Base-by-base conservation (phyloP, 2,329 filamentous ascomycete species). In the Blumeriella jaapii region DNA sequence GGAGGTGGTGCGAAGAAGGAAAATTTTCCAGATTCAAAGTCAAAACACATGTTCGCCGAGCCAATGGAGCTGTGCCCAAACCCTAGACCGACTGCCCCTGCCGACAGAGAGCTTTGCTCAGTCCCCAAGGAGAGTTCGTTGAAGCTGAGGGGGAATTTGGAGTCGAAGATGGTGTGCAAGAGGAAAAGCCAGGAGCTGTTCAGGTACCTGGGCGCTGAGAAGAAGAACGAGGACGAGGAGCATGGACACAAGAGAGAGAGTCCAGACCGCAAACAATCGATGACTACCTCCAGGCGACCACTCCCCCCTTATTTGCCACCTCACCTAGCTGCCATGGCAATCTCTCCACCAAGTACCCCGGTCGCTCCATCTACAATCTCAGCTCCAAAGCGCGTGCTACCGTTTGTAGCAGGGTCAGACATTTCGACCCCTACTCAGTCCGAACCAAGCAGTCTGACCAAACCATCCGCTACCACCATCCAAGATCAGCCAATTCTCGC, bases 201-300 rank as follows among this genome's bases (percentile, higher is more conserved):
- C 5, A 11, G n/a, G 7, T 17, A 28, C 12, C 12, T 24, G 12
- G 22, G 22, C 9, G 22, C 12, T 24, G 22, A 24, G 22, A 24
- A 24, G 22, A 24, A 24, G 20, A 22, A 11, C 7, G 22, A 4
- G 11, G 16, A 18, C 10, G 24, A 27, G 5, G 24, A 11, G n/a
- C 23, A 28, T 3, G 3, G 17, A 24, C 10, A 24, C 8, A 34
- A 34, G 24, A 34, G 31, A 28, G 24, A 15, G 5, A 34, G 31
- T 27, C 31, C 17, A 27, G 24, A 34, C 6, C 24, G 31, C 15
- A 12, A 15, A 15, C 27, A 17, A 7, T 10, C 31, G 15, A 11
- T 20, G 10, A n/a, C 12, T 24, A 10, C 22, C 12, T 9, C 7
- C 3, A 3, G 10, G 4, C 4, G 22, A 8, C 9, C 10, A 3